phyloP scores from a whole-genome alignment of 306 rosid species.

The Casuarina glauca region DNA sequence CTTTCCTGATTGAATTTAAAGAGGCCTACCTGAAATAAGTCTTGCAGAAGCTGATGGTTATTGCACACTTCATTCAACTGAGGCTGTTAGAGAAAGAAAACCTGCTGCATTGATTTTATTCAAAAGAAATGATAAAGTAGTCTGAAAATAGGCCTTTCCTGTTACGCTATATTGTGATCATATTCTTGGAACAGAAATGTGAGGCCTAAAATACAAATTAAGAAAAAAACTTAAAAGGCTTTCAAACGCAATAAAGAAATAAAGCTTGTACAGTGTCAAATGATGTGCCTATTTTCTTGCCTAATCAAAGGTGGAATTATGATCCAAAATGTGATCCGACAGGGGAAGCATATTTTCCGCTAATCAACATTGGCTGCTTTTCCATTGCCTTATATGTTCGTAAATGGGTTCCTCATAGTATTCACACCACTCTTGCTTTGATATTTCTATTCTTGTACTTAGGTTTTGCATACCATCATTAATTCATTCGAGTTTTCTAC shows the following conservation, averaged over 20 bases:
- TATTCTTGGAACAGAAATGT: neutral
- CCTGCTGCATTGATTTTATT: neutral
- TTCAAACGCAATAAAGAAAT: neutral
- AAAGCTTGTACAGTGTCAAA: neutral
- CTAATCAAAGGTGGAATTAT: neutral
- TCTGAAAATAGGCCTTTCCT: neutral
- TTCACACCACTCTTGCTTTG: neutral
- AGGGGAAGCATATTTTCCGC: neutral
- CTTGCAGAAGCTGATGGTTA: neutral
- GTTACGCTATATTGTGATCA: neutral
- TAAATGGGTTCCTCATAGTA: neutral
- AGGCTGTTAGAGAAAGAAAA: constrained; percentile 5
- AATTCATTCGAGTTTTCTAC: neutral
- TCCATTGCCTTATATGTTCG: neutral
- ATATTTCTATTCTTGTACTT: constrained; percentile 3
- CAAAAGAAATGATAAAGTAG: neutral
- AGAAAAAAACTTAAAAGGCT: neutral
- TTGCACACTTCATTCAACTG: neutral
- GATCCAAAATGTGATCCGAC: neutral
- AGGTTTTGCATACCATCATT: constrained; percentile 7
- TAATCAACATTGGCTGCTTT: neutral
- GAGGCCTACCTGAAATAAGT: neutral
- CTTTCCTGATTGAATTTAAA: neutral
- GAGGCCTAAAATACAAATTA: neutral
- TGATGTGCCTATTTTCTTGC: neutral